Conservation (phyloP, 208 protist genomes). For the Histomonas meleagridis region DNA sequence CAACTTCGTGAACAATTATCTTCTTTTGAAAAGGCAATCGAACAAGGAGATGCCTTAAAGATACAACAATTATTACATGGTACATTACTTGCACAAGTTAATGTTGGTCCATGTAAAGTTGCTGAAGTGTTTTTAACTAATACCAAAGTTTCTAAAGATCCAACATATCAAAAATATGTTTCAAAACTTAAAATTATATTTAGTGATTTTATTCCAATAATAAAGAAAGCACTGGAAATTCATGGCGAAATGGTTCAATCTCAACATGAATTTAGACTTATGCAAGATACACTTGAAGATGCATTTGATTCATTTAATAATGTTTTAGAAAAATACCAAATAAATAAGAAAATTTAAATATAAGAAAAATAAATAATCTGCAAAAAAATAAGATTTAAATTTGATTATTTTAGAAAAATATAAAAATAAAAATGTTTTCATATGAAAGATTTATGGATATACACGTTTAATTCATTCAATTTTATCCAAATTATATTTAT, state of each 20-base stretch:
- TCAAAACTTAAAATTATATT: neutral
- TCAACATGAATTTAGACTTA: neutral
- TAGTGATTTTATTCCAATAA: neutral
- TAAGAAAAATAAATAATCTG: too few relatives aligned
- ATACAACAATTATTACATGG: neutral
- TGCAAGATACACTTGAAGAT: neutral
- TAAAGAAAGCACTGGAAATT: neutral
- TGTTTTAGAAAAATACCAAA: too few relatives aligned
- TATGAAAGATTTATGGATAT: too few relatives aligned
- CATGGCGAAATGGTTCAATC: neutral
- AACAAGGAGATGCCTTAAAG: neutral
- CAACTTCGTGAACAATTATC: neutral
- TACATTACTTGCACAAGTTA: neutral
- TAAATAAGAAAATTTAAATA: too few relatives aligned
- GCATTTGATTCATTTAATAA: neutral
- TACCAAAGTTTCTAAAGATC: neutral
- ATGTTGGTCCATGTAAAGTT: neutral
- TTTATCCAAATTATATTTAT: too few relatives aligned
- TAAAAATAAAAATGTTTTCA: too few relatives aligned
- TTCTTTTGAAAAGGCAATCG: neutral
- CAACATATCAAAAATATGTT: neutral
- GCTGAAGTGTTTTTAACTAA: neutral
- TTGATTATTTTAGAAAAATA: too few relatives aligned
- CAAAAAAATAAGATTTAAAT: too few relatives aligned
- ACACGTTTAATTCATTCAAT: too few relatives aligned